phyloP scores from a whole-genome alignment of 306 rosid genomes.

The Trifolium pratense region DNA sequence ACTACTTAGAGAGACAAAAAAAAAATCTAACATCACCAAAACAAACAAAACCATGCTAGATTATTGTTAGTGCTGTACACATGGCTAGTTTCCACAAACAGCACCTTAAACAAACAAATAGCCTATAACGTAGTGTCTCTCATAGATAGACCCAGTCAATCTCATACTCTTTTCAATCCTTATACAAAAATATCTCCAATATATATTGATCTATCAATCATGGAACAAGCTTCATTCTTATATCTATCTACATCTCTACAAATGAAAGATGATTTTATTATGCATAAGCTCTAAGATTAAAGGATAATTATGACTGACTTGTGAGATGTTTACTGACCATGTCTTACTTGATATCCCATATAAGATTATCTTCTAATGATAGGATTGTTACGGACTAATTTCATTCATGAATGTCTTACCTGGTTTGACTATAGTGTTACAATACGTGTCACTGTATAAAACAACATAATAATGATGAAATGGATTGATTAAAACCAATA shows the following conservation, averaged over 20 bases:
- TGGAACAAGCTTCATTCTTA: no score
- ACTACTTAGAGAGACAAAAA: neutral
- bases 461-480: neutral
- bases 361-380: neutral
- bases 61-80: neutral
- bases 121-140: neutral
- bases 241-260: no score
- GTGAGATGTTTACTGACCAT: neutral
- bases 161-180: neutral
- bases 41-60: neutral
- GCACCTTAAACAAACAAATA: neutral
- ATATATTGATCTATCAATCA: neutral
- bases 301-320: neutral
- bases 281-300: neutral
- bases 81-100: neutral
- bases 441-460: neutral
- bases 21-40: neutral
- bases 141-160: neutral
- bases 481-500: neutral
- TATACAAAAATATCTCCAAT: neutral
- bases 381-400: neutral
- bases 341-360: neutral
- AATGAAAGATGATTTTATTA: neutral
- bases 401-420: neutral
- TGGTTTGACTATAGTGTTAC: neutral